Percentiles rank a stretch among this genome's conserved stretches.
Conservation (phyloP, 371 early-diverging fungal genomes). For the Syncephalastrum contaminatum region DNA sequence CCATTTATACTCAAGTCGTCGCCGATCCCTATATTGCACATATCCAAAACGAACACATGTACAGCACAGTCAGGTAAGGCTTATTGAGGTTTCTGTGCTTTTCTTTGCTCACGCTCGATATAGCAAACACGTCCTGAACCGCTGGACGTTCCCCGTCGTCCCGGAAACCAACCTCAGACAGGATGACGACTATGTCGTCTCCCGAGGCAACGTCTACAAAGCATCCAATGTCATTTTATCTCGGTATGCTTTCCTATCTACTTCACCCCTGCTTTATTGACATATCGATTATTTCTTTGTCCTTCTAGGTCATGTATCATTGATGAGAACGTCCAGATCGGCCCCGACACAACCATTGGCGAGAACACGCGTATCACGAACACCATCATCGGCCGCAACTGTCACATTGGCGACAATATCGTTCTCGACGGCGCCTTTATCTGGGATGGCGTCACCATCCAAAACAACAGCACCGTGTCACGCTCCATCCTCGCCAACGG, state of each 20-base stretch:
- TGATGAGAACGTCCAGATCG: slow-evolving; percentile 83
- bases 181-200: slow-evolving; percentile 68
- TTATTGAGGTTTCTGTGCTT: too few relatives aligned
- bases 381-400: slow-evolving; percentile 83
- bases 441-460: slow-evolving; percentile 78
- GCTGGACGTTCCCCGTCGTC: slow-evolving; percentile 93
- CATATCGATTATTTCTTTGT: too few relatives aligned
- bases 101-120: background rate
- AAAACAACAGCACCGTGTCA: slow-evolving; percentile 60
- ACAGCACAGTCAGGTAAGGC: slow-evolving; percentile 72
- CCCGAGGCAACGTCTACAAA: slow-evolving; percentile 85
- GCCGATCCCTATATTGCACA: slow-evolving; percentile 82
- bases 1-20: slow-evolving; percentile 83
- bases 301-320: slow-evolving; percentile 64
- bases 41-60: slow-evolving; percentile 79
- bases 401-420: slow-evolving; percentile 77
- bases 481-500: slow-evolving; percentile 75
- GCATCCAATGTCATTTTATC: slow-evolving; percentile 74
- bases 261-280: too few relatives aligned
- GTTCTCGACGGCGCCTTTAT: slow-evolving; percentile 78
- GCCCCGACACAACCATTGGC: slow-evolving; percentile 74
- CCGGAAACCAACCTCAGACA: slow-evolving; percentile 82
- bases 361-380: slow-evolving; percentile 69
- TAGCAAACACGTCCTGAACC: slow-evolving; percentile 82
- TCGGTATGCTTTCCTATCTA: slow-evolving; percentile 18